Evolutionary conservation across 192 early-diverging fungal species (phyloP).

Genomic region (Coemansia sp.): DNA sequence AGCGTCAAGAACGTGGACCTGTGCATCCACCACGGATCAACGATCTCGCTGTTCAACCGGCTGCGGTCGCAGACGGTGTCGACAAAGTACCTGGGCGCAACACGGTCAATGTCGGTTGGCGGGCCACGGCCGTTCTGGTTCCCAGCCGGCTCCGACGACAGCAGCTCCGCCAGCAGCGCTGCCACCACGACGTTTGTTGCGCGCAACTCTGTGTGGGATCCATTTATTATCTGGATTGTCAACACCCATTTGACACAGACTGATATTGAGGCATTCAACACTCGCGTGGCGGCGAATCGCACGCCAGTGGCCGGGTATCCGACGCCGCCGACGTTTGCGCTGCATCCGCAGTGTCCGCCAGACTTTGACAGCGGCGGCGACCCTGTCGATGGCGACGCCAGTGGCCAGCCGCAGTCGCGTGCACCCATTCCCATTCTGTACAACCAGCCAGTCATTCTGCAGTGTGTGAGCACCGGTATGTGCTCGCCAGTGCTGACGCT

Average conservation of each 20-base stretch:
- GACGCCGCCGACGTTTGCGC: slow-evolving; percentile 73
- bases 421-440: slow-evolving; percentile 76
- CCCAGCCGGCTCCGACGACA: slow-evolving; percentile 24
- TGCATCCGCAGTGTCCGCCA: slow-evolving; percentile 60
- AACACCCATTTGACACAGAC: slow-evolving; percentile 60
- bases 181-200: slow-evolving; percentile 69
- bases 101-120: slow-evolving; percentile 49
- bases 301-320: slow-evolving; percentile 62
- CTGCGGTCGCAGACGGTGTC: slow-evolving; percentile 86
- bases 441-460: slow-evolving; percentile 84
- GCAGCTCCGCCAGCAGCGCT: not conserved
- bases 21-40: slow-evolving; percentile 83
- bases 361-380: slow-evolving; percentile 25
- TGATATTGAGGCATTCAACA: slow-evolving; percentile 59
- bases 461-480: slow-evolving; percentile 85
- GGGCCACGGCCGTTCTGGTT: slow-evolving; percentile 56
- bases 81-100: slow-evolving; percentile 77
- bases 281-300: slow-evolving; percentile 37
- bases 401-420: slow-evolving; percentile 30
- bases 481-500: slow-evolving; percentile 79
- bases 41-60: slow-evolving; percentile 86
- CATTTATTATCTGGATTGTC: slow-evolving; percentile 83
- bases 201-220: slow-evolving; percentile 79
- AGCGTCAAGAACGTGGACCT: slow-evolving; percentile 81
- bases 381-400: slow-evolving; percentile 14